phyloP scores from a whole-genome alignment of 1,284 basidiomycete genomes.

The Ceratorhiza oryzae-sativae region DNA sequence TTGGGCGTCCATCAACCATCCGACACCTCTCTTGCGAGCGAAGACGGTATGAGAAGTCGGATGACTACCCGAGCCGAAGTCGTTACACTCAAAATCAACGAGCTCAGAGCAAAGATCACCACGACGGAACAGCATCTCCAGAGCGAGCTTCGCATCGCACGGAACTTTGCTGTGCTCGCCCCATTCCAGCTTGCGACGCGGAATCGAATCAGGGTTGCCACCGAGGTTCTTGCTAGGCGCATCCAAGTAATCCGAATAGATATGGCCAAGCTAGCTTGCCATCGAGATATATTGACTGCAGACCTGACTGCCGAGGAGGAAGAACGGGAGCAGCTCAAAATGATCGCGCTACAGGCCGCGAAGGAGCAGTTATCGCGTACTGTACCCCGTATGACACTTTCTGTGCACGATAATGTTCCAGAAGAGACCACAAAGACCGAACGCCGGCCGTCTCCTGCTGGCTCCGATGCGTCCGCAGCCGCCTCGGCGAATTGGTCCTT shows the following conservation, averaged over 20 bases:
- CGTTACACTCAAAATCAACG: conserved; percentile 67
- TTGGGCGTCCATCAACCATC: background rate
- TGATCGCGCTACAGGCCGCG: conserved; percentile 73
- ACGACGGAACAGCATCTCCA: conserved; percentile 70
- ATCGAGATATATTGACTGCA: conserved; percentile 74
- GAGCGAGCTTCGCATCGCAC: conserved; percentile 72
- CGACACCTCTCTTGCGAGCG: background rate
- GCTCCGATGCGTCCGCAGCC: conserved; percentile 24
- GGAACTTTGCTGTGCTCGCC: conserved; percentile 84
- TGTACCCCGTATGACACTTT: conserved; percentile 33
- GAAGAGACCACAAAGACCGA: conserved; percentile 17
- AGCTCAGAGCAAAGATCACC: conserved; percentile 67
- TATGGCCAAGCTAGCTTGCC: conserved; percentile 73
- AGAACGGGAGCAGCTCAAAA: conserved; percentile 71
- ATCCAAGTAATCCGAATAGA: conserved; percentile 75
- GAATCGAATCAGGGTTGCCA: conserved; percentile 69
- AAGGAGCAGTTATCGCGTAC: conserved; percentile 60
- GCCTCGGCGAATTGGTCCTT: conserved; percentile 39
- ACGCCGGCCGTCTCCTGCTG: conserved; percentile 15
- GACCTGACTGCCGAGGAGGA: conserved; percentile 78
- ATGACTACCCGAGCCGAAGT: conserved; percentile 59
- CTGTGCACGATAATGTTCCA: conserved; percentile 8
- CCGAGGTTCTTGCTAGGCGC: conserved; percentile 71
- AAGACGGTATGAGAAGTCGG: conserved; percentile 4
- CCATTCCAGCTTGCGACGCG: conserved; percentile 87